phyloP scores from a whole-genome alignment of 495 filamentous ascomycete species.

The Podospora tetraspora region DNA sequence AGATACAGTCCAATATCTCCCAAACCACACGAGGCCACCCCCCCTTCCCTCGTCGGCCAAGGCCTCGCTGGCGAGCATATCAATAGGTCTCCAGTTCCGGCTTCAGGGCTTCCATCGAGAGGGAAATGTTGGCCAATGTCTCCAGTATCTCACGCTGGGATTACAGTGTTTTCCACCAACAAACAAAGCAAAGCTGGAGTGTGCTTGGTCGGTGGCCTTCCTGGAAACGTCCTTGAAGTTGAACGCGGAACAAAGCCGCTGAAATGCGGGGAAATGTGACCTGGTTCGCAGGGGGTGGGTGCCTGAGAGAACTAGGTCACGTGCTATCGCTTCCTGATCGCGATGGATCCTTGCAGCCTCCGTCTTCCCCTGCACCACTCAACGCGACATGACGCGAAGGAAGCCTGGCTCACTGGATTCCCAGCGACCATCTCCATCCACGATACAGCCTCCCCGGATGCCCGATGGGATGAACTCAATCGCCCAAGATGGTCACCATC shows the following conservation, averaged over 20 bases:
- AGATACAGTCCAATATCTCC: background rate
- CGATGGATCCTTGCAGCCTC: background rate
- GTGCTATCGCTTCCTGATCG: slow-evolving; percentile 12
- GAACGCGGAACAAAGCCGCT: slow-evolving; percentile 9
- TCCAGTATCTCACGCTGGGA: background rate
- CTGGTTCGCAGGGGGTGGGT: background rate
- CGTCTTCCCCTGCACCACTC: background rate
- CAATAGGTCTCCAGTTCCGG: background rate
- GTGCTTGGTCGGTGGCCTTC: background rate
- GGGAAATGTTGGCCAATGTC: background rate
- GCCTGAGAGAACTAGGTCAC: slow-evolving; percentile 1
- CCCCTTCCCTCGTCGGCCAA: background rate
- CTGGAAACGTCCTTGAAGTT: background rate
- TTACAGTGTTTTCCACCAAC: background rate
- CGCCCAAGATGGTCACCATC: background rate
- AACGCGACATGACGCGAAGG: background rate
- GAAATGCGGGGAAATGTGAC: slow-evolving; percentile 1
- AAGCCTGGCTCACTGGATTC: too few relatives aligned
- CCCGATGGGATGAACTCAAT: background rate
- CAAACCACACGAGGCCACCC: background rate
- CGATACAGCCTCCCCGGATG: background rate
- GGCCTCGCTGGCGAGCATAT: background rate
- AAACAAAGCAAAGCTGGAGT: background rate
- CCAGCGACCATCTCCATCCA: background rate
- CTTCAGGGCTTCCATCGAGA: background rate